These are phyloP conservation scores for Grifola frondosa DNA, from an alignment of 1,284 basidiomycete species.

Conservation along the genomic window DNA sequence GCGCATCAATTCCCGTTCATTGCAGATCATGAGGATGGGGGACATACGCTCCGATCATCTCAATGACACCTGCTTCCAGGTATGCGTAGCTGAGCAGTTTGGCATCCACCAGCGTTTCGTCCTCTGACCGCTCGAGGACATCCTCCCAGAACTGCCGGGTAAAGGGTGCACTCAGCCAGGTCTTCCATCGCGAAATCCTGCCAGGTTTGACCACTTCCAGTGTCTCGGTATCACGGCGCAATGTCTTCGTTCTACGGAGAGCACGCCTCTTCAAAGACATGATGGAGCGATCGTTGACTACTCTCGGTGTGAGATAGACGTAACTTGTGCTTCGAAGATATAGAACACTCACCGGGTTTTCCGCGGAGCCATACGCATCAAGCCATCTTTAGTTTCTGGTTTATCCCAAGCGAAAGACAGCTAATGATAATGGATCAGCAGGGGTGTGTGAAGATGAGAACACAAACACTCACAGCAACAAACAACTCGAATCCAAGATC, in stretches of 20 bases:
- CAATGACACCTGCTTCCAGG: conserved; percentile 63
- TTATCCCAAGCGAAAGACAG: conserved; percentile 72
- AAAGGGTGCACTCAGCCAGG: conserved; percentile 51
- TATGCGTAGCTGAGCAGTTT: conserved; percentile 70
- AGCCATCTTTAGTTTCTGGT: conserved; percentile 60
- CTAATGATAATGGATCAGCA: conserved; percentile 26
- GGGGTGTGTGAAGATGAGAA: background rate
- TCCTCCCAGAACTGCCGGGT: conserved; percentile 62
- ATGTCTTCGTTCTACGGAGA: conserved; percentile 56
- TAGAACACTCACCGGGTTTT: conserved; percentile 49
- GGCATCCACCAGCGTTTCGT: conserved; percentile 59
- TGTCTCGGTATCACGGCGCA: conserved; percentile 56
- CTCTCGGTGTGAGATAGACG: too few relatives aligned
- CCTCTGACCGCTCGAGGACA: conserved; percentile 48
- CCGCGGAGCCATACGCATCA: conserved; percentile 67
- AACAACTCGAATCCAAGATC: conserved; percentile 71
- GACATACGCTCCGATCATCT: conserved; percentile 51
- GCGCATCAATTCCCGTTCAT: too few relatives aligned
- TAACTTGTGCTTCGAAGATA: too few relatives aligned
- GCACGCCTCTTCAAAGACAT: conserved; percentile 55
- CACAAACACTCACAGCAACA: conserved; percentile 47
- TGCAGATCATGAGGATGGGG: background rate
- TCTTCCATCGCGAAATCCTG: conserved; percentile 36
- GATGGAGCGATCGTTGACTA: conserved; percentile 59
- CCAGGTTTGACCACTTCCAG: conserved; percentile 44